These are phyloP conservation scores for Annulohypoxylon truncatum DNA, from an alignment of 2,329 filamentous ascomycete species.

Conservation along the genomic window DNA sequence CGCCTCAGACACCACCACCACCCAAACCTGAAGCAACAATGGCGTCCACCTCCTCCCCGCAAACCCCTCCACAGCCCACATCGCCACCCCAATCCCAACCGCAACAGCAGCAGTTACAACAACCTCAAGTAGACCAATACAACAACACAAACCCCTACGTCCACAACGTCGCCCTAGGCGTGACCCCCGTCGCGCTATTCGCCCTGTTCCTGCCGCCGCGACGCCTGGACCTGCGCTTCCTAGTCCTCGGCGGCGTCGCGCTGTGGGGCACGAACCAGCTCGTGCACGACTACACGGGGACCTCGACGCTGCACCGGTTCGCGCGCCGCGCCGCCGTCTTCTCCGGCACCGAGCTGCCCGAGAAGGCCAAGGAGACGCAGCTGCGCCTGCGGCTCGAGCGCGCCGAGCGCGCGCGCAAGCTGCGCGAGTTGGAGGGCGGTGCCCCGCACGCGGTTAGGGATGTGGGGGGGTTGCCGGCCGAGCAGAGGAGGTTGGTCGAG, in stretches of 20 bases:
- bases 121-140: not conserved
- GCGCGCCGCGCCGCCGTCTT: slow-evolving; percentile 57
- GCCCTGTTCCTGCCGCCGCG: slow-evolving; percentile 65
- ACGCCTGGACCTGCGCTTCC: slow-evolving; percentile 62
- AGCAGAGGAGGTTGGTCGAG: slow-evolving; percentile 45
- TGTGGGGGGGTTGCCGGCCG: slow-evolving; percentile 38
- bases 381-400: slow-evolving; percentile 60
- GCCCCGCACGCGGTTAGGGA: not conserved
- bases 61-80: slow-evolving; percentile 19
- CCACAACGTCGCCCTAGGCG: slow-evolving; percentile 62
- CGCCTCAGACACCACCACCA: not conserved
- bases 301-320: slow-evolving; percentile 63
- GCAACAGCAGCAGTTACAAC: slow-evolving; percentile 12
- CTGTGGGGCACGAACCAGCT: slow-evolving; percentile 67
- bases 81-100: slow-evolving; percentile 11
- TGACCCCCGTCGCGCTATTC: slow-evolving; percentile 60
- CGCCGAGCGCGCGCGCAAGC: slow-evolving; percentile 33
- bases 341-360: slow-evolving; percentile 66
- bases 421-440: slow-evolving; percentile 35
- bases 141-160: slow-evolving; percentile 51
- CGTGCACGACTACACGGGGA: slow-evolving; percentile 66
- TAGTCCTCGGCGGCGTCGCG: slow-evolving; percentile 62
- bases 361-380: slow-evolving; percentile 63
- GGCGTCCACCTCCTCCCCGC: slow-evolving; percentile 18
- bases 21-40: too few species aligned